These are phyloP conservation scores for Gigaspora rosea DNA, from an alignment of 192 early-diverging fungal species.

Conservation along the genomic window DNA sequence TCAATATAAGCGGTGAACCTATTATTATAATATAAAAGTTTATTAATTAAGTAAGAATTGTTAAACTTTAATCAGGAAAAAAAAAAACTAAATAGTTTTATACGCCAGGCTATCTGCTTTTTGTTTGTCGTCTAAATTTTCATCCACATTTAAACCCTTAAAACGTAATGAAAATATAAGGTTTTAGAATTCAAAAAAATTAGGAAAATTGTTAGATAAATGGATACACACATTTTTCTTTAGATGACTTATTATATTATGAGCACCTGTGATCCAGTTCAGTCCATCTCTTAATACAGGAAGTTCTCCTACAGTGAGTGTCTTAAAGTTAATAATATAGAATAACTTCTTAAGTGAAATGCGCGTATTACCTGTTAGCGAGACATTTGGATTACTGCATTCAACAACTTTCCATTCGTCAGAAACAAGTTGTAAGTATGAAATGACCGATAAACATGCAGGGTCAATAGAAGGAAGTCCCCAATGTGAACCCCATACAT, in stretches of 20 bases:
- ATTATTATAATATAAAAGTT: slow-evolving; percentile 13
- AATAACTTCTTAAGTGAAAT: neutral
- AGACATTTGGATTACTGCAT: slow-evolving; percentile 61
- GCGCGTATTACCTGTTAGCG: slow-evolving; percentile 59
- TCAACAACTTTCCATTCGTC: slow-evolving; percentile 60
- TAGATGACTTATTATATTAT: slow-evolving; percentile 53
- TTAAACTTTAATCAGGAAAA: neutral
- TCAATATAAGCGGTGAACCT: neutral
- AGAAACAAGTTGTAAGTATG: slow-evolving; percentile 61
- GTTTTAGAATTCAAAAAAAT: slow-evolving; percentile 7
- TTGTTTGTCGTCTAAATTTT: slow-evolving; percentile 47
- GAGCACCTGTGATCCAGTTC: slow-evolving; percentile 53
- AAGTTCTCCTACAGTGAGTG: slow-evolving; percentile 59
- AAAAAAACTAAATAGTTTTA: neutral
- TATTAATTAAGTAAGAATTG: neutral
- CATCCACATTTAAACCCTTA: slow-evolving; percentile 47
- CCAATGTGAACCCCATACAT: slow-evolving; percentile 68
- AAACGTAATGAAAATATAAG: neutral
- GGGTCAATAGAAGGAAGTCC: slow-evolving; percentile 72
- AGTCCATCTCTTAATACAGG: slow-evolving; percentile 66
- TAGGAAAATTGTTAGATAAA: neutral
- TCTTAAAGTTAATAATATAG: neutral
- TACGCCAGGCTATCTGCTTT: slow-evolving; percentile 58
- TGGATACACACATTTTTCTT: slow-evolving; percentile 36
- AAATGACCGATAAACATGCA: slow-evolving; percentile 62